A percentile compares a stretch with the other conserved stretches of the same genome.
phyloP scores from a whole-genome alignment of 164 flowering plant species.

The Sextonia rubra region DNA sequence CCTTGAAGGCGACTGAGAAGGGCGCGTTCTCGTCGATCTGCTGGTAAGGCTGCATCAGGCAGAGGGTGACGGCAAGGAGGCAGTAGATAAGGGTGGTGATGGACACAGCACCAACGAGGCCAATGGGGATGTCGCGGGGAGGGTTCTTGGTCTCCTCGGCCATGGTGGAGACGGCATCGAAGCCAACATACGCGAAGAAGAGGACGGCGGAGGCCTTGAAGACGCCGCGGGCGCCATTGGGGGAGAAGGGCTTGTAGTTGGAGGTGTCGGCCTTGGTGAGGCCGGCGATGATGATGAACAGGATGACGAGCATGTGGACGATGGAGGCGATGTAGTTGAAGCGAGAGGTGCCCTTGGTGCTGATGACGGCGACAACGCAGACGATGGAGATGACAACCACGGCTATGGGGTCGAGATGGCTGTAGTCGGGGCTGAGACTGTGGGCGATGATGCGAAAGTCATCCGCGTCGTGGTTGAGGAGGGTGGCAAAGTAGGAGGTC shows the following conservation, averaged over 20 bases:
- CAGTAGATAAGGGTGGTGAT: conserved; percentile 34
- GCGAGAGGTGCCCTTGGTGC: conserved; percentile 49
- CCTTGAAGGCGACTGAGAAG: conserved; percentile 44
- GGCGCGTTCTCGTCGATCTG: conserved; percentile 39
- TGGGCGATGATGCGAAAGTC: conserved; percentile 33
- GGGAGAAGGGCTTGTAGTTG: conserved; percentile 34
- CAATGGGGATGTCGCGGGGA: conserved; percentile 53
- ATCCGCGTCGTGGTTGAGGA: conserved; percentile 34
- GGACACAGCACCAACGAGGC: conserved; percentile 53
- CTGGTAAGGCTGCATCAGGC: conserved; percentile 40
- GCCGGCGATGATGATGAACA: conserved; percentile 54
- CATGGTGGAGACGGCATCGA: conserved; percentile 58
- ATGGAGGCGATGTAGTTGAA: conserved; percentile 47
- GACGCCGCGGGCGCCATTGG: conserved; percentile 40
- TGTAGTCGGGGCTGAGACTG: conserved; percentile 29
- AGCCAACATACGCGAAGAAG: conserved; percentile 54
- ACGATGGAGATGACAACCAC: conserved; percentile 25
- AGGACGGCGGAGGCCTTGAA: conserved; percentile 54
- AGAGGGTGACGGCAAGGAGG: conserved; percentile 35
- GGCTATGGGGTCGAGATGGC: conserved; percentile 54
- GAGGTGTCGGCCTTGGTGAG: conserved; percentile 33
- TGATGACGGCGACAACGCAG: conserved; percentile 24
- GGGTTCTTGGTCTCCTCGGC: conserved; percentile 71
- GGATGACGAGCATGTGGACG: conserved; percentile 31
- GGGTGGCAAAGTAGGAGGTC: conserved; percentile 68